Evolutionary conservation across 768 basidiomycete species (phyloP).

Genomic region (Boletus reticulatus): DNA sequence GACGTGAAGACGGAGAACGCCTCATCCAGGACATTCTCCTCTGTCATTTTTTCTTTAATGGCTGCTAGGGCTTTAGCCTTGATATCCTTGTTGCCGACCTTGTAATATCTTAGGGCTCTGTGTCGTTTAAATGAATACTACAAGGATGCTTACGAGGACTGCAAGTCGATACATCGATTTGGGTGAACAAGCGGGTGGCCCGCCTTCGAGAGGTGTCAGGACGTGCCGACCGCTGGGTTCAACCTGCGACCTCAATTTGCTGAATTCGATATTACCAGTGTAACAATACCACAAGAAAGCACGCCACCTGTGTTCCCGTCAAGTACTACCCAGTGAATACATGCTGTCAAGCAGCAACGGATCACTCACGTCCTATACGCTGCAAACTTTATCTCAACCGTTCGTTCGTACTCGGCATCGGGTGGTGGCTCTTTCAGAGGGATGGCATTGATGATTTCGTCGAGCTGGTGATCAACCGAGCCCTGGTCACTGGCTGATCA

Average conservation of each 20-base stretch:
- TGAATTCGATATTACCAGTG: constrained; percentile 19
- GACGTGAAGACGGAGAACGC: constrained; percentile 28
- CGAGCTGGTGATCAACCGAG: background rate
- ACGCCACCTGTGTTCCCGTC: constrained; percentile 15
- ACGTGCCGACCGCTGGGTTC: background rate
- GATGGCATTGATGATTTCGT: constrained; percentile 7
- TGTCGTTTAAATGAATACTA: background rate
- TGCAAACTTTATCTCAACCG: constrained; percentile 8
- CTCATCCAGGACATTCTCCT: constrained; percentile 24
- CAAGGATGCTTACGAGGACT: constrained; percentile 20
- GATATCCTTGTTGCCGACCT: constrained; percentile 19
- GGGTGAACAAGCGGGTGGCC: constrained; percentile 27
- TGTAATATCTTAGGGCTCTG: background rate
- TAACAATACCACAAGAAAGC: constrained; percentile 28
- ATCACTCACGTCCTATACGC: constrained; percentile 19
- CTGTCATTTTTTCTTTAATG: constrained; percentile 13
- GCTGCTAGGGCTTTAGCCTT: constrained; percentile 16
- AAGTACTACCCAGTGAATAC: background rate
- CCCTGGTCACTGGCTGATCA: constrained; percentile 2
- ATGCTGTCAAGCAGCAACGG: background rate
- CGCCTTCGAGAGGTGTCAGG: background rate
- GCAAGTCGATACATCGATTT: constrained; percentile 39
- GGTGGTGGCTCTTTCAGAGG: background rate
- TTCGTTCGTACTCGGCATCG: background rate
- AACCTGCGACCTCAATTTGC: constrained; percentile 15